Evolutionary conservation across 345 rosid species (phyloP), one percentile per base, ranked within the genome.

Genomic region (Draba incana): DNA sequence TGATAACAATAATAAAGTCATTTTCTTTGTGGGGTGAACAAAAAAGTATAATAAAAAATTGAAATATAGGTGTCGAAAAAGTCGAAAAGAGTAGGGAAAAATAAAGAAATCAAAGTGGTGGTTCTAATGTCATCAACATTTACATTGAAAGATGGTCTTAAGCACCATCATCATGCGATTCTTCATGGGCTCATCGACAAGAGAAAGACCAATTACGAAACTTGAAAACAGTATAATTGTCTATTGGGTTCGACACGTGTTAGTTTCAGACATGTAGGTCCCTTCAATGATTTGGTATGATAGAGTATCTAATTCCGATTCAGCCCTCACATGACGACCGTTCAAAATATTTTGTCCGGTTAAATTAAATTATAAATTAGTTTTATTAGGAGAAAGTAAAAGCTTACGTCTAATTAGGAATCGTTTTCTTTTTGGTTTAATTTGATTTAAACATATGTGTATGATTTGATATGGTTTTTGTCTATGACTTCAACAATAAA

Each of bases 251-350:
- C 61, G 71, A 73, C 71, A 73, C 71, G 71, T 66, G 71, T 57
- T 67, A 50, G 42, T 33, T 37, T 10, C 62, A 66, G 71, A 73
- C 71, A 66, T 73, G 77, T 73, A 31, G 77, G 77, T 24, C 77
- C 77, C 71, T 42, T 58, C 67, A 66, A 73, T 73, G 71, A 65
- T 73, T 65, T 73, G 54, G 46, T 66, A 57, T 73, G 66, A 64
- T 57, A 23, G 43, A 65, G 67, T 42, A 65, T 65, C 48, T 65
- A 13, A 50, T 58, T 73, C 71, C 66, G 44, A 42, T 43, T 42
- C 60, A 39, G 30, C 66, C 66, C 58, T 47, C 45, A 62, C 62
- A 35, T 62, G 35, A 35, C 51, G 12, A 52, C 39, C 28, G 2
- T 46, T 44, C 20, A 10, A 10, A 51, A 3, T 31, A 11, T 4